These are phyloP conservation scores for Immersiella caudata DNA, from an alignment of 495 filamentous ascomycete genomes.

Conservation along the genomic window DNA sequence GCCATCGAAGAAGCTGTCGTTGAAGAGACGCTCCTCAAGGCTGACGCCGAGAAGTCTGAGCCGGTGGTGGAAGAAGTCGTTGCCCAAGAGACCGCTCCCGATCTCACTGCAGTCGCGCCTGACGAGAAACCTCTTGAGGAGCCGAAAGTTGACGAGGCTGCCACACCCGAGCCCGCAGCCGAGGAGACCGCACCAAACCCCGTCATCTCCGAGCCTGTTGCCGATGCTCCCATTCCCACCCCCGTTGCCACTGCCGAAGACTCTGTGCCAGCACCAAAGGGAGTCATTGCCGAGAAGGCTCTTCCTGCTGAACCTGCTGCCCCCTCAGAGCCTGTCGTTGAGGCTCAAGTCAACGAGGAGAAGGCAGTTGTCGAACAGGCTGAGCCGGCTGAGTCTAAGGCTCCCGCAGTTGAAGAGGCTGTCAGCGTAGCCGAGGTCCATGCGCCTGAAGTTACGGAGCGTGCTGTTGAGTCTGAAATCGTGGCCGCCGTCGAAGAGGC, in stretches of 20 bases:
- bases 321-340: background rate
- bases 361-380: slow-evolving; percentile 16
- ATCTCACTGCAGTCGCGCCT: background rate
- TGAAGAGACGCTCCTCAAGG: too few relatives aligned
- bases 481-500: background rate
- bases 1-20: too few relatives aligned
- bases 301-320: background rate
- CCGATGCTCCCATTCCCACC: too few relatives aligned
- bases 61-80: too few relatives aligned
- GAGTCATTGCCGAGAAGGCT: background rate
- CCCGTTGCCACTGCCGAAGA: too few relatives aligned
- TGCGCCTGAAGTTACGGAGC: slow-evolving; percentile 3
- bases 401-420: background rate
- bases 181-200: background rate
- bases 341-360: background rate
- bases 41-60: too few relatives aligned
- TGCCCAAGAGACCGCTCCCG: background rate
- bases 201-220: too few relatives aligned
- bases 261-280: too few relatives aligned
- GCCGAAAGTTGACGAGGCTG: background rate
- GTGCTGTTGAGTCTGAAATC: slow-evolving; percentile 10
- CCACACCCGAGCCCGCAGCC: background rate
- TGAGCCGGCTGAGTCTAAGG: background rate
- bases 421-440: background rate
- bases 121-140: too few relatives aligned